Base-by-base conservation (phyloP, 2,329 filamentous ascomycete genomes). In the Pseudocercospora fuligena region DNA sequence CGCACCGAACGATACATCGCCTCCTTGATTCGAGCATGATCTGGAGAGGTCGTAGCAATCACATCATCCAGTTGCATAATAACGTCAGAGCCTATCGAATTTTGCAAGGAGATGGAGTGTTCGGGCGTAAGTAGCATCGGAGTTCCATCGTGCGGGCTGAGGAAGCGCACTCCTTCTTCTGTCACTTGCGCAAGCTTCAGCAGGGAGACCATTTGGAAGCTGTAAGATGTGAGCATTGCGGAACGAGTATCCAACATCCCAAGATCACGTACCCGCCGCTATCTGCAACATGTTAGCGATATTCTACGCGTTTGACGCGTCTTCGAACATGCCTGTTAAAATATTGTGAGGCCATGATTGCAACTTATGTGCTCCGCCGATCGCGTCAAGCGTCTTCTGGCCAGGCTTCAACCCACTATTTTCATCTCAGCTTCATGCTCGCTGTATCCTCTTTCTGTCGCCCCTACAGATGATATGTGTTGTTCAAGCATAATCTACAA, bases 51-150 rank as follows among this genome's bases (percentile, higher is more conserved):
- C 0, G 95, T 98, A 31, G 93, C 94, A 60, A 99, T 91, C 14
- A 99, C 96, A 79, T 99, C 96, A 83, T 99, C 95, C 3, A 99
- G 89, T 81, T 99, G 96, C 96, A 99, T 99, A 72, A 98, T 97
- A 73, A 99, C 98, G 80, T 99, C 95, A 70, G 93, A 97, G 70
- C 95, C 95, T 75, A 99, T 99, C 63, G 91, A 94, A 80, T 99
- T 98, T 78, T 99, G 95, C 3, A 99, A 86, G 11, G 90, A 90
- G 74, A 99, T 97, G 0, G 95, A 98, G 82, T 98, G 94, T 79
- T 99, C 96, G 0, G 95, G 95, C 0, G 95, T 99, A 56, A 99
- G 88, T 11, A 99, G 89, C 95, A 99, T 98, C 7, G 94, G 94
- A 2, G 89, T 89, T 36, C 94, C 93, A 82, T 98, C 95, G 78